Evolutionary conservation across 805 yeast genomes (phyloP), one percentile per base, ranked within the genome.

Genomic region (Cyberlindnera misumaiensis): DNA sequence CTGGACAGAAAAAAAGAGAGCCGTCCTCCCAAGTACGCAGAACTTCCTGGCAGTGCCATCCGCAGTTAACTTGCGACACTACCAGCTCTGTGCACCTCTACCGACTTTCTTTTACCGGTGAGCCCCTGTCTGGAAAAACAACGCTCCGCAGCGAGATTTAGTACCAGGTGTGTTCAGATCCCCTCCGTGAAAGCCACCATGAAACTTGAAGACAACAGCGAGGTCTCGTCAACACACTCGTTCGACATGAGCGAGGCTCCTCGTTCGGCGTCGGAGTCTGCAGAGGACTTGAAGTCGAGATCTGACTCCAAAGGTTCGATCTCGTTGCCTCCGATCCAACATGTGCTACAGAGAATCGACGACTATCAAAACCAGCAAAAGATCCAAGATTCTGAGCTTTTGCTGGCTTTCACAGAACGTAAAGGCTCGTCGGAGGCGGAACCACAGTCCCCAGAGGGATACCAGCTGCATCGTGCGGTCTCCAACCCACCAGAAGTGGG

Each of bases 301-400:
- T 34, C 36, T 6, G 36, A 26, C 31, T 34, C 36, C 8, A 34
- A 15, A 17, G 15, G 24, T 15, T 34, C 36, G 9, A 25, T 45
- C 14, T 37, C 40, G 4, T 40, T 55, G 10, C 59, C 59, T 2
- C 50, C 59, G 11, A 53, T 55, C 20, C 46, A 43, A 18, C 49
- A 47, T 26, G 52, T 55, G 2, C 36, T 55, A 11, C 46, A 49
- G 32, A 51, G 35, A 14, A 55, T 55, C 28, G 58, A 55, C 35
- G 41, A 43, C 13, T 55, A 51, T 36, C 59, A 55, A 33, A 53
- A 40, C 27, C 52, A 52, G 32, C 56, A 53, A 32, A 48, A 55
- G 30, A 44, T 55, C 10, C 47, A 49, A n/a, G 59, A 55, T 39
- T 55, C 59, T 1, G 51, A 53, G 22, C 49, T 55, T 2, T 30